Percentiles rank a stretch among this genome's conserved stretches.
Evolutionary conservation across 805 yeast species (phyloP).

Genomic region (Metschnikowia lunata): DNA sequence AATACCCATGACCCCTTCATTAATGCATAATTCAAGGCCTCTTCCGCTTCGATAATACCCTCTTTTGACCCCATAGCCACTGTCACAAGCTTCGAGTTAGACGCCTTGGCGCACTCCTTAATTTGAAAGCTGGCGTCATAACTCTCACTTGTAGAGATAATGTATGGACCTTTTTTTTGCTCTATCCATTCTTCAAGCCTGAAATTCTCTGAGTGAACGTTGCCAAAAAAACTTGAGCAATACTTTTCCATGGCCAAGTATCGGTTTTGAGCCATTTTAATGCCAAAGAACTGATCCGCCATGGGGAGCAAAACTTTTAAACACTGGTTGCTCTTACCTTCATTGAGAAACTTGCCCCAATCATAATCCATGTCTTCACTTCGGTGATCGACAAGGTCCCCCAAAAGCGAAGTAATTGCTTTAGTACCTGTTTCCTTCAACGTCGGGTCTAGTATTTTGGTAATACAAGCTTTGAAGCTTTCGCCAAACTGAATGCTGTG

Average conservation of each 20-base stretch:
- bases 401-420: background rate
- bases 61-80: conserved; percentile 77
- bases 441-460: background rate
- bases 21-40: conserved; percentile 44
- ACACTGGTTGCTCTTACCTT: background rate
- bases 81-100: conserved; percentile 26
- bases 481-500: conserved; percentile 11
- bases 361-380: background rate
- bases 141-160: conserved; percentile 57
- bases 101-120: conserved; percentile 36
- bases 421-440: background rate
- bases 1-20: conserved; percentile 65
- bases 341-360: background rate
- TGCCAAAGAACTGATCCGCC: background rate
- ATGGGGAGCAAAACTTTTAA: background rate
- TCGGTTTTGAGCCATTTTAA: background rate
- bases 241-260: background rate
- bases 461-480: background rate
- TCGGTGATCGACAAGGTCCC: background rate
- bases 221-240: background rate
- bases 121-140: conserved; percentile 63
- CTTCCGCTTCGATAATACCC: conserved; percentile 52
- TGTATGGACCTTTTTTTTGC: conserved; percentile 30
- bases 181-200: conserved; percentile 6
- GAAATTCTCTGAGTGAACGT: background rate